Conservation (phyloP, 352 stramenopile genomes). For the Phytopythium vexans region DNA sequence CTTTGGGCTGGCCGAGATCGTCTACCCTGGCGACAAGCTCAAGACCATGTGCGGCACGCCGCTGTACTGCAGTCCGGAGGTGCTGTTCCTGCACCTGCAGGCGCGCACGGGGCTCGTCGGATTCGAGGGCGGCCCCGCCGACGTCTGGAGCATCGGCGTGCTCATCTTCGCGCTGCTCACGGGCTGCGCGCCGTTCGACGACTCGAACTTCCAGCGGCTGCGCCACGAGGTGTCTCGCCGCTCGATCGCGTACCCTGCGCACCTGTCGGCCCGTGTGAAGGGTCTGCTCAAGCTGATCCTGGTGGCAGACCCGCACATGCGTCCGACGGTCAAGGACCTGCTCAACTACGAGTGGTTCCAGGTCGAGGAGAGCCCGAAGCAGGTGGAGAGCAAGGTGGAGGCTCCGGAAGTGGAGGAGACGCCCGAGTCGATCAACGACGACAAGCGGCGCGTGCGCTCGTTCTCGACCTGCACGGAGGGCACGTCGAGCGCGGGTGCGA, state of each 20-base stretch:
- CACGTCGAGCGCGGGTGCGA: conserved; percentile 59
- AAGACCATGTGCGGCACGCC: conserved; percentile 78
- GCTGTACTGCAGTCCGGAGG: conserved; percentile 79
- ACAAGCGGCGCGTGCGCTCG: no score
- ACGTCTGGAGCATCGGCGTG: conserved; percentile 78
- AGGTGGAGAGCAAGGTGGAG: no score
- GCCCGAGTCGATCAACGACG: conserved; percentile 1
- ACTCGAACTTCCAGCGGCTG: conserved; percentile 64
- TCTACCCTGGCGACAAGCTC: conserved; percentile 55
- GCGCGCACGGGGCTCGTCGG: conserved; percentile 17
- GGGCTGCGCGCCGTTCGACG: conserved; percentile 77
- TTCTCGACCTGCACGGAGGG: conserved; percentile 42
- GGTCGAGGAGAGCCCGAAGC: no score
- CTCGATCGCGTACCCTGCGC: conserved; percentile 56
- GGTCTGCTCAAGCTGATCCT: conserved; percentile 67
- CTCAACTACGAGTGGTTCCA: conserved; percentile 62
- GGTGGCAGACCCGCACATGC: conserved; percentile 50
- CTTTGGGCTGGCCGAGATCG: conserved; percentile 92
- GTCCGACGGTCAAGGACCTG: conserved; percentile 59
- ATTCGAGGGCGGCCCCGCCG: conserved; percentile 57
- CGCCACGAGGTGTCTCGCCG: conserved; percentile 69
- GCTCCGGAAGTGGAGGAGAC: no score
- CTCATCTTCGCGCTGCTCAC: conserved; percentile 82
- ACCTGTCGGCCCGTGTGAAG: conserved; percentile 62
- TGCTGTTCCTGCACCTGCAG: conserved; percentile 60